A percentile compares a stretch with the other conserved stretches of the same genome.
Evolutionary conservation across 805 yeast genomes (phyloP).

Genomic region (Wickerhamiella shivajii): DNA sequence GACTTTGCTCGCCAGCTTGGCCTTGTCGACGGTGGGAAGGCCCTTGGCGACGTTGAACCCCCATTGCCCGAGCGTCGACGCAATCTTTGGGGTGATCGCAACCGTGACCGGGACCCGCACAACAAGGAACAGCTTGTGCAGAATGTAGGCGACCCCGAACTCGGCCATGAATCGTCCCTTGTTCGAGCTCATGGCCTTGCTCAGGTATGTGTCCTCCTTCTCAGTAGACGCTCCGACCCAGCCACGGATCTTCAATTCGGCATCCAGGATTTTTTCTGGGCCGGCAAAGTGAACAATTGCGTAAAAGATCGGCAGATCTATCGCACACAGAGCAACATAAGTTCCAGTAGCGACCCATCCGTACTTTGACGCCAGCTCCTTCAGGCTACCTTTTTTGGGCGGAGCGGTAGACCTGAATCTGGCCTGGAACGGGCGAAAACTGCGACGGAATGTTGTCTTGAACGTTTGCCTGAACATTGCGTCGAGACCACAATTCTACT

Average conservation of each 20-base stretch:
- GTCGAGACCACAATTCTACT: too few relatives aligned
- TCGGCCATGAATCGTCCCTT: slow-evolving; percentile 55
- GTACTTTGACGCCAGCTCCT: slow-evolving; percentile 63
- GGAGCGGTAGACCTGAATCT: too few relatives aligned
- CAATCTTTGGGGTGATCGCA: slow-evolving; percentile 75
- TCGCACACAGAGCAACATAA: slow-evolving; percentile 51
- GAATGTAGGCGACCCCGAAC: slow-evolving; percentile 78
- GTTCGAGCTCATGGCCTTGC: slow-evolving; percentile 16
- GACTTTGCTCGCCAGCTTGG: slow-evolving; percentile 10
- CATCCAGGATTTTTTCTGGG: slow-evolving; percentile 58
- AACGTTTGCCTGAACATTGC: too few relatives aligned
- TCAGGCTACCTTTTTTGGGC: slow-evolving; percentile 22
- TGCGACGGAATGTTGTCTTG: too few relatives aligned
- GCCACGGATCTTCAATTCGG: slow-evolving; percentile 46
- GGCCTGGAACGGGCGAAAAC: too few relatives aligned
- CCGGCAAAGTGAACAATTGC: slow-evolving; percentile 75
- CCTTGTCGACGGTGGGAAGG: slow-evolving; percentile 15
- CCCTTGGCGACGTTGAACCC: slow-evolving; percentile 59
- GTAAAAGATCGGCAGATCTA: slow-evolving; percentile 78
- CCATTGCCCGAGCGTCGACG: slow-evolving; percentile 47
- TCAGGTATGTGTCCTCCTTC: slow-evolving; percentile 17
- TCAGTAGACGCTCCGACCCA: slow-evolving; percentile 45
- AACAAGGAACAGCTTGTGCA: slow-evolving; percentile 76
- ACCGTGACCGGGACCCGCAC: slow-evolving; percentile 83
- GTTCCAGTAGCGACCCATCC: slow-evolving; percentile 87